These are phyloP conservation scores for Exserohilum turcica DNA, from an alignment of 2,329 filamentous ascomycete genomes.

Conservation along the genomic window DNA sequence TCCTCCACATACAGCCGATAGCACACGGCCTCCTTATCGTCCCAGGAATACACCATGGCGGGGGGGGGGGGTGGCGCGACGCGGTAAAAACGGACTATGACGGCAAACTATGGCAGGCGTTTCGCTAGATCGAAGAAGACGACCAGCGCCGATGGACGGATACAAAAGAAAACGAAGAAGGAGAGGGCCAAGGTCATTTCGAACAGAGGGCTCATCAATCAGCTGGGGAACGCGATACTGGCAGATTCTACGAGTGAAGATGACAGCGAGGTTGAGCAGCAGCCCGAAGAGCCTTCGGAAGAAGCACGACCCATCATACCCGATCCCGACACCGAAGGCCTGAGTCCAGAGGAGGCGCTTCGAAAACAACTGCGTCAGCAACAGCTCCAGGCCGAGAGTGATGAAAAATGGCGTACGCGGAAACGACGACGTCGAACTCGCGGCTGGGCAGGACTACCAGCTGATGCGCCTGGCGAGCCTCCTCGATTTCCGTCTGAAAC, in stretches of 20 bases:
- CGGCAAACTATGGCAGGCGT: constrained; percentile 12
- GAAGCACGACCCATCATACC: constrained; percentile 10
- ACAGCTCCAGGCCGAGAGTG: constrained; percentile 62
- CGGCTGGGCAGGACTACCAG: constrained; percentile 69
- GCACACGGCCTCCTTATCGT: constrained; percentile 68
- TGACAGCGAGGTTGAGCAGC: constrained; percentile 11
- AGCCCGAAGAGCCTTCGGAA: neutral
- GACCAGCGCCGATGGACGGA: constrained; percentile 31
- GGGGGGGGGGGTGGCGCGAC: neutral
- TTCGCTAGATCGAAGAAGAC: constrained; percentile 59
- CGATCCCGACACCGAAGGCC: constrained; percentile 10
- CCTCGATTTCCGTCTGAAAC: constrained; percentile 82
- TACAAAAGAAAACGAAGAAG: constrained; percentile 22
- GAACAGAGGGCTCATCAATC: constrained; percentile 30
- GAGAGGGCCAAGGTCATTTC: constrained; percentile 19
- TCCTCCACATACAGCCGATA: constrained; percentile 78
- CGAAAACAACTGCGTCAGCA: constrained; percentile 38
- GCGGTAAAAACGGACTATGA: neutral
- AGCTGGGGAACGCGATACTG: constrained; percentile 37
- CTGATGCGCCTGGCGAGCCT: constrained; percentile 69
- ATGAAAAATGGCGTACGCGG: constrained; percentile 64
- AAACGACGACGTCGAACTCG: constrained; percentile 72
- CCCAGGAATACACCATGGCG: constrained; percentile 63
- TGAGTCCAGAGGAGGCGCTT: constrained; percentile 32
- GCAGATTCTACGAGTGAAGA: constrained; percentile 26